Percentiles rank a stretch among this genome's conserved stretches.
phyloP scores from a whole-genome alignment of 2,329 filamentous ascomycete genomes.

The Alternaria gaisen region DNA sequence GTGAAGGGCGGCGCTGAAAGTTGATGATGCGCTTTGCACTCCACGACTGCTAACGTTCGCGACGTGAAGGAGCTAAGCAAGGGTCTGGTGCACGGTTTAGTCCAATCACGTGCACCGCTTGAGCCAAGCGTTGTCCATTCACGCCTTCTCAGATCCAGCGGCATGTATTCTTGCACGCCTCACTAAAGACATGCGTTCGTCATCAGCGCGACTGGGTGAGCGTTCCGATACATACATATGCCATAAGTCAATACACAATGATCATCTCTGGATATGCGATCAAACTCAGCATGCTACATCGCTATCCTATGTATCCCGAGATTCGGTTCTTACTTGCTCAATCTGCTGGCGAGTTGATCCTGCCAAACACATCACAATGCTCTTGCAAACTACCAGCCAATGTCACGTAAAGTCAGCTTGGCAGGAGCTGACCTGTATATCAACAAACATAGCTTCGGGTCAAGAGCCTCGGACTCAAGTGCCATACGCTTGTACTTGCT shows the following conservation, averaged over 20 bases:
- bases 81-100: slow-evolving; percentile 19
- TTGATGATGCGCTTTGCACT: slow-evolving; percentile 12
- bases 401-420: background rate
- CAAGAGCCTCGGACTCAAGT: slow-evolving; percentile 7
- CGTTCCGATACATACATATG: background rate
- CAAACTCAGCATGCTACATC: background rate
- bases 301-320: background rate
- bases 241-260: background rate
- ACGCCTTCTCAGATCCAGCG: background rate
- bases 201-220: background rate
- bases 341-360: background rate
- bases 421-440: slow-evolving; percentile 18
- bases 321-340: background rate
- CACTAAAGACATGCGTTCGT: background rate
- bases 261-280: background rate
- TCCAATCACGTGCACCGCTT: slow-evolving; percentile 10
- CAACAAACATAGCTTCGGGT: slow-evolving; percentile 19
- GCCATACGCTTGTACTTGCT: background rate
- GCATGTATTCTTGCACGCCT: background rate
- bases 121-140: background rate
- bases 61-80: slow-evolving; percentile 29
- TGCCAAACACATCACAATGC: background rate
- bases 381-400: slow-evolving; percentile 5
- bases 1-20: slow-evolving; percentile 11
- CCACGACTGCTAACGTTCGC: slow-evolving; percentile 18